Evolutionary conservation across 257 asterid genomes (phyloP).

Genomic region (Gentiana macrophylla): DNA sequence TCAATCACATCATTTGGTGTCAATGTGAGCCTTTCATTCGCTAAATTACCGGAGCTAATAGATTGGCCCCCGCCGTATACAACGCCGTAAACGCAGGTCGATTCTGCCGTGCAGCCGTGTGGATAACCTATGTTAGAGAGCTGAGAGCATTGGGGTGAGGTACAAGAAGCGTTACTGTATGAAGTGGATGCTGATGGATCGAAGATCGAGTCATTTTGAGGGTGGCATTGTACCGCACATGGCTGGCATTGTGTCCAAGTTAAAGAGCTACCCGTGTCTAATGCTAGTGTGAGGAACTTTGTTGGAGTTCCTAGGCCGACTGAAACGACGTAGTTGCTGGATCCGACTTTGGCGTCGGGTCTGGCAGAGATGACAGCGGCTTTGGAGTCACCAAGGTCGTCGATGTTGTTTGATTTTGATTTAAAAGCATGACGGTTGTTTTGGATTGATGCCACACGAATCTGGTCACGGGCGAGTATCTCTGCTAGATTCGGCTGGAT

Average conservation of each 20-base stretch:
- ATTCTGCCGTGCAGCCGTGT: conserved; percentile 16
- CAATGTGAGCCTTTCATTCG: conserved; percentile 42
- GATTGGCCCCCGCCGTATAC: conserved; percentile 50
- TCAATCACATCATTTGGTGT: conserved; percentile 33
- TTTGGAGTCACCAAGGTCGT: background rate
- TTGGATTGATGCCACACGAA: conserved; percentile 48
- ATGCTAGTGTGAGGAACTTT: conserved; percentile 28
- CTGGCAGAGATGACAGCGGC: conserved; percentile 30
- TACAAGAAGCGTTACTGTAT: conserved; percentile 44
- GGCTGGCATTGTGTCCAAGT: conserved; percentile 91
- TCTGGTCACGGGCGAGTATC: conserved; percentile 44
- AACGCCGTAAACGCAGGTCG: conserved; percentile 43
- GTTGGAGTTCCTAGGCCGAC: conserved; percentile 62
- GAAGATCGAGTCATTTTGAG: conserved; percentile 48
- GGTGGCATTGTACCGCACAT: conserved; percentile 37
- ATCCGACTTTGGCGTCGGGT: conserved; percentile 31
- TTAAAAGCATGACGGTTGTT: conserved; percentile 7
- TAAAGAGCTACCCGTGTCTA: conserved; percentile 78
- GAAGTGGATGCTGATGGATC: conserved; percentile 41
- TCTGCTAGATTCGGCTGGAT: conserved; percentile 17
- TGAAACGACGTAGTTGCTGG: conserved; percentile 53
- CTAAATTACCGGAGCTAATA: conserved; percentile 39
- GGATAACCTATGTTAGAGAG: conserved; percentile 23
- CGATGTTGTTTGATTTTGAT: background rate
- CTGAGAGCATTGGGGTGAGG: conserved; percentile 29